phyloP scores from a whole-genome alignment of 345 rosid species.

The Linum trigynum region DNA sequence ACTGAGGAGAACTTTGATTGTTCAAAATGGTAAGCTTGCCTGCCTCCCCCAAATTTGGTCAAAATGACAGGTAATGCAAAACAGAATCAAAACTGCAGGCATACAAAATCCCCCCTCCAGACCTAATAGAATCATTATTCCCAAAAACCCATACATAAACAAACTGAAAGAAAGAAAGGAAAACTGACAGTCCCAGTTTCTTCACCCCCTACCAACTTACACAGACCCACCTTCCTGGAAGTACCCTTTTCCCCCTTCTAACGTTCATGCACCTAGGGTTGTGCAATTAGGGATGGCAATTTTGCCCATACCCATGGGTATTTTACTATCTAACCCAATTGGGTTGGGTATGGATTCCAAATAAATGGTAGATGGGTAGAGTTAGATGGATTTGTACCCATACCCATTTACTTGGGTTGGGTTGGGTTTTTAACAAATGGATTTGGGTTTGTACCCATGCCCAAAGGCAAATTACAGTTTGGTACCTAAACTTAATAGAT shows the following conservation, averaged over 20 bases:
- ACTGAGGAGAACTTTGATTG: not conserved
- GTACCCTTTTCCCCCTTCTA: constrained; percentile 14
- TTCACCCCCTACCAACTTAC: constrained; percentile 34
- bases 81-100: not conserved
- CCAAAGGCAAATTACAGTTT: too few relatives aligned
- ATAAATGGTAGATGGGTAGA: too few relatives aligned
- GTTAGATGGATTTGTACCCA: too few relatives aligned
- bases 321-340: too few relatives aligned
- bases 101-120: not conserved
- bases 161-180: too few relatives aligned
- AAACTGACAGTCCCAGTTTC: not conserved
- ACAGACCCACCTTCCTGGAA: constrained; percentile 44
- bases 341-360: too few relatives aligned
- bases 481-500: too few relatives aligned
- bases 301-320: too few relatives aligned
- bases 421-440: too few relatives aligned
- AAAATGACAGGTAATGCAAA: not conserved
- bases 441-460: too few relatives aligned
- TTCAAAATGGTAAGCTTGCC: not conserved
- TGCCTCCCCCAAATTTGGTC: not conserved
- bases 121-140: not conserved
- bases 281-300: too few relatives aligned
- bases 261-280: constrained; percentile 23
- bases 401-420: too few relatives aligned
- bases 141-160: not conserved